Evolutionary conservation across 2,329 filamentous ascomycete genomes (phyloP).

Genomic region (Sarocladium oryzae): DNA sequence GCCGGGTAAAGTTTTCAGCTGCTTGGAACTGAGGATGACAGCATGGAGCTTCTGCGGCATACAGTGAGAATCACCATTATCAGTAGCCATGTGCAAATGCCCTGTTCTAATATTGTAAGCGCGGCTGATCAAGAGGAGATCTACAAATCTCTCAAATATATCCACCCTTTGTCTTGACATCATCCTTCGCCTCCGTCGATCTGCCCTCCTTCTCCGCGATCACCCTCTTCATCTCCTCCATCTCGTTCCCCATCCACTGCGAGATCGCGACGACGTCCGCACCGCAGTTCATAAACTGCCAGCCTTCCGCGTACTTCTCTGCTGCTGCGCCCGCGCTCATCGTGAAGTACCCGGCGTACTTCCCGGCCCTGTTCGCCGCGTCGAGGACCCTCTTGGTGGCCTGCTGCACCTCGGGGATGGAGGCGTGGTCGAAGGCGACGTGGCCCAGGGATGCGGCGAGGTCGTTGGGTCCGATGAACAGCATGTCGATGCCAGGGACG

Average conservation of each 20-base stretch:
- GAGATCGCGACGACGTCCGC: slow-evolving; percentile 30
- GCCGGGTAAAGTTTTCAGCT: no score
- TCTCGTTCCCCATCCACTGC: slow-evolving; percentile 28
- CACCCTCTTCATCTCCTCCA: slow-evolving; percentile 13
- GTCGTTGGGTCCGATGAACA: slow-evolving; percentile 37
- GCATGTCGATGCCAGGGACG: slow-evolving; percentile 32
- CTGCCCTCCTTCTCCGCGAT: neutral
- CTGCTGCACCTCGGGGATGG: slow-evolving; percentile 22
- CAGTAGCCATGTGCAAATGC: no score
- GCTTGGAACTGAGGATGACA: no score
- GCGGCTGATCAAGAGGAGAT: no score
- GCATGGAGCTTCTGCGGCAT: no score
- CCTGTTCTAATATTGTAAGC: no score
- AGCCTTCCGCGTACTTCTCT: slow-evolving; percentile 19
- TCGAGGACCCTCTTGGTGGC: slow-evolving; percentile 20
- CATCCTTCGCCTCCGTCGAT: neutral
- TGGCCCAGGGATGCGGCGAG: slow-evolving; percentile 25
- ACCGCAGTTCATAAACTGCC: slow-evolving; percentile 30
- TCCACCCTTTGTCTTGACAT: slow-evolving; percentile 1
- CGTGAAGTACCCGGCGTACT: slow-evolving; percentile 28
- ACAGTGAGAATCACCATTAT: no score
- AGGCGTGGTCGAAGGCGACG: slow-evolving; percentile 24
- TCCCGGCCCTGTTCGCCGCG: slow-evolving; percentile 23
- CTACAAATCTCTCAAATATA: slow-evolving; percentile 2
- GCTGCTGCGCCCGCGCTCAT: slow-evolving; percentile 23